Base-by-base conservation (phyloP, 495 filamentous ascomycete genomes). In the Penicillium pancosmium region DNA sequence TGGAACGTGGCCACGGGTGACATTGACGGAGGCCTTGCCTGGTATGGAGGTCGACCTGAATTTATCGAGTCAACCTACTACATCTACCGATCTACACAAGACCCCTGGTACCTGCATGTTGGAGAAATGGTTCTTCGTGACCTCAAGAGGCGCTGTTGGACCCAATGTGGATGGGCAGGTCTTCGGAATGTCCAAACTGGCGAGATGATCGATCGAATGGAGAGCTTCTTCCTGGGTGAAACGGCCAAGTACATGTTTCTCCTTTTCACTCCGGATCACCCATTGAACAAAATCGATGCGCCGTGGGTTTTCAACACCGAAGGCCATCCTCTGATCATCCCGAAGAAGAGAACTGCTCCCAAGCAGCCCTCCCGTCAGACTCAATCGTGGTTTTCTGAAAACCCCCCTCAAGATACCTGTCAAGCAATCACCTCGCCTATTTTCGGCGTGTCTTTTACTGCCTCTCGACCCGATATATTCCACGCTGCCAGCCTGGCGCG, bases 151-250 rank as follows among this genome's bases (percentile, higher is more conserved):
- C 84, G 95, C 43, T 98, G 94, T 71, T 96, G 91, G 91, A 92
- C 92, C 2, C 84, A 85, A 52, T 98, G 94, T 67, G 94, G 94
- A 51, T 98, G 92, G 92, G 90, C 94, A 5, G 93, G 93, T 0
- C 80, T 98, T n/a, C 89, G 96, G 64, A 91, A 98, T 73, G 94
- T 98, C 10, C 79, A 88, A 33, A 92, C 83, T 43, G 95, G 93
- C 0, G 90, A 97, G 71, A 86, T 89, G 68, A 93, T 83, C 66
- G 94, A 98, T 68, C 88, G 94, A 16, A 98, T 98, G 94, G 94
- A 98, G 76, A 98, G 94, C 72, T 98, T 98, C 78, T 98, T 97
- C 71, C 80, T 98, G 2, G 92, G 95, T 4, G 94, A 98, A 73
- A 98, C 94, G 0, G 86, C 90, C 54, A 97, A 97, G 72, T 98